Evolutionary conservation across 2,329 filamentous ascomycete species (phyloP).

Genomic region (Epichloe coenophiala): DNA sequence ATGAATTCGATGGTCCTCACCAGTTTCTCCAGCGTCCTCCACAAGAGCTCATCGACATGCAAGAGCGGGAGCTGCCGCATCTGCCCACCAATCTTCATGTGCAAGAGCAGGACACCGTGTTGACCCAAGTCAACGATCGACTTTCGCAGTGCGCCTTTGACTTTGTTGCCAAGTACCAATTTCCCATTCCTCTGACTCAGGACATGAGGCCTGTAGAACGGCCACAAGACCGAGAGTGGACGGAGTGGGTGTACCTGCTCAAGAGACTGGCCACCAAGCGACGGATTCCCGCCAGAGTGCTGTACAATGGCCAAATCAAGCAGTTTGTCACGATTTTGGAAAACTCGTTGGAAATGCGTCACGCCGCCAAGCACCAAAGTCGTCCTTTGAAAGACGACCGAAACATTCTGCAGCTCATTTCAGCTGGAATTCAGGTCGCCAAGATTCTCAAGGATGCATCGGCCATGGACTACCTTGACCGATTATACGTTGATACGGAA

Average conservation of each 20-base stretch:
- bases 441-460: slow-evolving; percentile 75
- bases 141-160: slow-evolving; percentile 78
- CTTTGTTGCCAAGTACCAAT: slow-evolving; percentile 84
- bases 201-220: slow-evolving; percentile 67
- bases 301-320: slow-evolving; percentile 86
- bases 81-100: slow-evolving; percentile 72
- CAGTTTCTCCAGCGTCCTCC: slow-evolving; percentile 66
- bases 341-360: slow-evolving; percentile 78
- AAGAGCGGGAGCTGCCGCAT: slow-evolving; percentile 68
- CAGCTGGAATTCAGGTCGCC: slow-evolving; percentile 74
- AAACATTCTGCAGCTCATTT: slow-evolving; percentile 78
- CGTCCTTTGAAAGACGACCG: slow-evolving; percentile 77
- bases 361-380: slow-evolving; percentile 71
- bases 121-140: slow-evolving; percentile 70
- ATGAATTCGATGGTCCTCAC: slow-evolving; percentile 81
- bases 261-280: slow-evolving; percentile 78
- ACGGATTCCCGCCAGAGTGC: slow-evolving; percentile 67
- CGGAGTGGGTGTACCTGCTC: slow-evolving; percentile 79
- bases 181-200: slow-evolving; percentile 71
- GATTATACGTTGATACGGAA: slow-evolving; percentile 72
- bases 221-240: slow-evolving; percentile 74
- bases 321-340: slow-evolving; percentile 80
- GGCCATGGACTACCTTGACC: slow-evolving; percentile 72
- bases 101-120: slow-evolving; percentile 72
- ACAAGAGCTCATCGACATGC: slow-evolving; percentile 56